These are phyloP conservation scores for Alnus glutinosa DNA, from an alignment of 306 rosid species.

Conservation along the genomic window DNA sequence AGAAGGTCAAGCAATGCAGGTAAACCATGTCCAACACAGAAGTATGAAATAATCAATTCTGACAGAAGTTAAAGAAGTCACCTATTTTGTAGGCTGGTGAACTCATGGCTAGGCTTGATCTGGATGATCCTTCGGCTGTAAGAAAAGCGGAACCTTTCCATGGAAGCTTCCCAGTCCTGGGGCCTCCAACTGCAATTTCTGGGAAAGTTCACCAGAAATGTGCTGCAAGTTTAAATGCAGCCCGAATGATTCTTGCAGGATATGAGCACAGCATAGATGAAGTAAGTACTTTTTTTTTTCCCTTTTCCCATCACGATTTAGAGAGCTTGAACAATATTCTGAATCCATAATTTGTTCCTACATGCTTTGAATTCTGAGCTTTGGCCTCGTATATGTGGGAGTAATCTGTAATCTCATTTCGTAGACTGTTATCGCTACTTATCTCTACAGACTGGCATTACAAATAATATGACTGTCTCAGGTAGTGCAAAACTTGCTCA, in stretches of 20 bases:
- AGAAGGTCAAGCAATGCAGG: conserved; percentile 99
- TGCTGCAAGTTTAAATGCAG: conserved; percentile 81
- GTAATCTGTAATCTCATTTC: background rate
- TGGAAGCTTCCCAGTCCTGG: conserved; percentile 85
- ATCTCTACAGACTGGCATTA: conserved; percentile 13
- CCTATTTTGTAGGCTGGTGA: conserved; percentile 76
- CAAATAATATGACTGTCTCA: conserved; percentile 41
- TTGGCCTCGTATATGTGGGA: background rate
- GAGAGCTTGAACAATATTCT: conserved; percentile 8
- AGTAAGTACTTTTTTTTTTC: conserved; percentile 47
- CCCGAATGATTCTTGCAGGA: conserved; percentile 95
- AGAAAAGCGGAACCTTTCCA: conserved; percentile 88
- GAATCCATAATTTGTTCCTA: conserved; percentile 4
- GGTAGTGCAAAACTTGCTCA: conserved; percentile 92
- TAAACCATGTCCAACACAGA: conserved; percentile 33
- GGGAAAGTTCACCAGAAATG: conserved; percentile 98
- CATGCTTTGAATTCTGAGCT: background rate
- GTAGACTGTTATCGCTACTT: conserved; percentile 17
- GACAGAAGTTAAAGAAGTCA: conserved; percentile 10
- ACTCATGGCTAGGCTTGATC: conserved; percentile 90
- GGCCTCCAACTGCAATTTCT: conserved; percentile 88
- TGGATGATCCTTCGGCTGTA: conserved; percentile 97
- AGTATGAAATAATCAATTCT: conserved; percentile 11
- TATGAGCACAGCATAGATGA: conserved; percentile 91
- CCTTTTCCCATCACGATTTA: conserved; percentile 12